Percentiles rank a stretch among this genome's conserved stretches.
Evolutionary conservation across 306 rosid species (phyloP).

Genomic region (Casuarina glauca): DNA sequence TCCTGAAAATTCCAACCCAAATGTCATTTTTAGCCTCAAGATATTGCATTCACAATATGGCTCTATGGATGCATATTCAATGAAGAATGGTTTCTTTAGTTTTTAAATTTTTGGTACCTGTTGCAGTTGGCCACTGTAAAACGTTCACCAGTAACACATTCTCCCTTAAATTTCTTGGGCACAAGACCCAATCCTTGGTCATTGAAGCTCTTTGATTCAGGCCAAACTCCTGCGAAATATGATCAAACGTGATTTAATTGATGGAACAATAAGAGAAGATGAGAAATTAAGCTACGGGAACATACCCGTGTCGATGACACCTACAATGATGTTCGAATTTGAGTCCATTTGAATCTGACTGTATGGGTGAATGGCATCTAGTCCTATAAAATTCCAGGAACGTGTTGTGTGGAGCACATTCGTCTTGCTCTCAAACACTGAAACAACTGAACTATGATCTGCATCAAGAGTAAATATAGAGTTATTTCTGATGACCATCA

Average conservation of each 20-base stretch:
- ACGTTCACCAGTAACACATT: constrained; percentile 1
- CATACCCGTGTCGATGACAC: constrained; percentile 11
- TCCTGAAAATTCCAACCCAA: not conserved
- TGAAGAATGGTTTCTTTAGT: too few relatives aligned
- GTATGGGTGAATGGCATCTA: too few relatives aligned
- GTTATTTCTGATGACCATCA: not conserved
- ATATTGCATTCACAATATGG: too few relatives aligned
- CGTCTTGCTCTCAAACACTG: constrained; percentile 5
- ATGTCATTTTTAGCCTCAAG: too few relatives aligned
- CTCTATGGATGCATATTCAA: too few relatives aligned
- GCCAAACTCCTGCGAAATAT: constrained; percentile 14
- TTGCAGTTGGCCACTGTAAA: not conserved
- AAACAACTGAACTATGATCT: constrained; percentile 34
- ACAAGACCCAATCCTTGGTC: not conserved
- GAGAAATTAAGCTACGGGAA: not conserved
- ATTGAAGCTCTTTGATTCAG: constrained; percentile 1
- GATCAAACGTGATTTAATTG: too few relatives aligned
- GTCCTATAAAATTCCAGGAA: constrained; percentile 1
- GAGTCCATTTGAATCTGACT: too few relatives aligned
- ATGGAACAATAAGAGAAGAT: too few relatives aligned
- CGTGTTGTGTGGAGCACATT: constrained; percentile 8
- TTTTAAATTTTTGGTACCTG: not conserved
- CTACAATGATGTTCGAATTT: not conserved
- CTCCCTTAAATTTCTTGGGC: constrained; percentile 15
- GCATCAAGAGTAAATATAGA: constrained; percentile 28